Percentiles rank a stretch among this genome's conserved stretches.
Evolutionary conservation across 495 filamentous ascomycete species (phyloP).

Genomic region (Penicillium fimorum): DNA sequence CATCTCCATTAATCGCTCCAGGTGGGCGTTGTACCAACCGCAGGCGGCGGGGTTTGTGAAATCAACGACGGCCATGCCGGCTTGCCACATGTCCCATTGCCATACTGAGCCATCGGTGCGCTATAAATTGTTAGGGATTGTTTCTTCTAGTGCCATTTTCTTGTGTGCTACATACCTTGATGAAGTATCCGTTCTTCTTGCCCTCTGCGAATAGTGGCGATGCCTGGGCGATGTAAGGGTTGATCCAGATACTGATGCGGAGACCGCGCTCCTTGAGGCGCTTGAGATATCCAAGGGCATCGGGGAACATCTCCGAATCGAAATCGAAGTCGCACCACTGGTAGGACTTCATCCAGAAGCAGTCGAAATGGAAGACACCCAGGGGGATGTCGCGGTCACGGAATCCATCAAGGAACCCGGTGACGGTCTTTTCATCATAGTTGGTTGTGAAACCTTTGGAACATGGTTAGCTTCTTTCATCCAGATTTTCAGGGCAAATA

Average conservation of each 20-base stretch:
- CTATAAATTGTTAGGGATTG: slow-evolving; percentile 14
- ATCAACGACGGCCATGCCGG: slow-evolving; percentile 71
- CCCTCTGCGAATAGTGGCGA: slow-evolving; percentile 64
- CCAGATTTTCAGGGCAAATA: neutral
- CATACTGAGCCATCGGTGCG: slow-evolving; percentile 66
- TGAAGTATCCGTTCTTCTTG: slow-evolving; percentile 63
- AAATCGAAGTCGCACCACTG: slow-evolving; percentile 76
- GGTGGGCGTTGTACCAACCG: slow-evolving; percentile 57
- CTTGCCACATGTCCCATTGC: slow-evolving; percentile 75
- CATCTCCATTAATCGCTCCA: slow-evolving; percentile 59
- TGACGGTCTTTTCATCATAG: slow-evolving; percentile 67
- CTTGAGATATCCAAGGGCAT: slow-evolving; percentile 61
- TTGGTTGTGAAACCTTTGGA: slow-evolving; percentile 59
- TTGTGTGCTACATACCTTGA: slow-evolving; percentile 45
- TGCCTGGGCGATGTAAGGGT: slow-evolving; percentile 67
- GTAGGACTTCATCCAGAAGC: slow-evolving; percentile 65
- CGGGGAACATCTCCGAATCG: slow-evolving; percentile 65
- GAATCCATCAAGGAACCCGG: slow-evolving; percentile 66
- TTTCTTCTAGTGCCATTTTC: neutral
- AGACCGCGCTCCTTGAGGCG: slow-evolving; percentile 61
- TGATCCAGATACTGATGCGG: slow-evolving; percentile 70
- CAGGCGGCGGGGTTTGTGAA: slow-evolving; percentile 70
- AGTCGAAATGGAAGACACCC: slow-evolving; percentile 70
- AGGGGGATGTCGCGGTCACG: slow-evolving; percentile 61
- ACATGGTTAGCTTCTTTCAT: neutral